Evolutionary conservation across 305 asterid species (phyloP).

Genomic region (Fraxinus sp.): DNA sequence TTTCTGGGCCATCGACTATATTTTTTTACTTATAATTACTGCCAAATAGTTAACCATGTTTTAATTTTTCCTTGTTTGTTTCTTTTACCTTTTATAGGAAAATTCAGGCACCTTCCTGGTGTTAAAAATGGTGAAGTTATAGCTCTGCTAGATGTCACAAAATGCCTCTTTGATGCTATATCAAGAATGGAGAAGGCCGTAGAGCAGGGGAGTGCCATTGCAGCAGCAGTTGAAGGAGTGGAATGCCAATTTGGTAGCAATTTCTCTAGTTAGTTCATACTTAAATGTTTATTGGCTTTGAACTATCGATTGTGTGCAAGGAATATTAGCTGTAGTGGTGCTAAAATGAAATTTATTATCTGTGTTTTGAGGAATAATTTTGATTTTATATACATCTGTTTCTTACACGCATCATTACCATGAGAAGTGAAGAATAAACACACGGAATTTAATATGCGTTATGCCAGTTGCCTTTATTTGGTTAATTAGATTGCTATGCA

Average conservation of each 20-base stretch:
- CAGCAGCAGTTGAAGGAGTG: too few species aligned
- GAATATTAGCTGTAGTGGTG: background rate
- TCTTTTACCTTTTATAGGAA: constrained; percentile 47
- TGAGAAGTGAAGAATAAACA: background rate
- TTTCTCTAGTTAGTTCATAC: constrained; percentile 52
- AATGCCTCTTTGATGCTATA: too few species aligned
- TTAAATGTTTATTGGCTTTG: constrained; percentile 8
- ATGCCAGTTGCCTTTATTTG: background rate
- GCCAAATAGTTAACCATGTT: background rate
- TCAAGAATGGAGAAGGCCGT: too few species aligned
- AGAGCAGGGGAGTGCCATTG: too few species aligned
- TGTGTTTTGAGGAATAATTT: background rate
- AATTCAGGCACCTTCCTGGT: constrained; percentile 95
- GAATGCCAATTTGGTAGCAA: too few species aligned
- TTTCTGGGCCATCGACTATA: background rate
- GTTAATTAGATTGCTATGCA: background rate
- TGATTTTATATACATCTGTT: background rate
- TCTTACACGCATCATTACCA: background rate
- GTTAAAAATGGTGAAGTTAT: constrained; percentile 67
- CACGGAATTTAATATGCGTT: background rate
- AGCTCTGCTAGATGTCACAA: too few species aligned
- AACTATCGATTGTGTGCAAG: background rate
- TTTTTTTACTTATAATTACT: background rate
- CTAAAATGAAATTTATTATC: background rate
- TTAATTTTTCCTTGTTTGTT: background rate